phyloP scores from a whole-genome alignment of 495 filamentous ascomycete species.

The Articulospora tetracladia region DNA sequence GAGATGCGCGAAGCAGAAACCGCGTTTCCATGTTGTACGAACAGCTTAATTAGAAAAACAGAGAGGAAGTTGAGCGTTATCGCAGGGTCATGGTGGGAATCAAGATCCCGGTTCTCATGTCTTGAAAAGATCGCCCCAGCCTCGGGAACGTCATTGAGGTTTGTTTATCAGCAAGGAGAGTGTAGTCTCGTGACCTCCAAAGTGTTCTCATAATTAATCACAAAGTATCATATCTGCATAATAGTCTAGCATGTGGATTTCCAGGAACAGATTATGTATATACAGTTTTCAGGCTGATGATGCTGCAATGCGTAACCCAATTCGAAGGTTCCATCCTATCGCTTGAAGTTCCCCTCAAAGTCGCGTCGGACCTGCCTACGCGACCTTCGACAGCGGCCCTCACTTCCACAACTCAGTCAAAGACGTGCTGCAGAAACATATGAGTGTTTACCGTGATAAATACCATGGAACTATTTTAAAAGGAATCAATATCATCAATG shows the following conservation, averaged over 20 bases:
- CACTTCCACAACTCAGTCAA: background rate
- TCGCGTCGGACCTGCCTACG: conserved; percentile 17
- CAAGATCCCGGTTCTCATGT: background rate
- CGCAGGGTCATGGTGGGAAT: conserved; percentile 13
- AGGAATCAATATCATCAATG: conserved; percentile 31
- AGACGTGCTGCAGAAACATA: background rate
- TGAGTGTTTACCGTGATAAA: background rate
- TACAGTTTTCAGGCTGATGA: too few relatives aligned
- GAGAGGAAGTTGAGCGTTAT: conserved; percentile 5
- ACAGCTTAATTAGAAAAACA: background rate
- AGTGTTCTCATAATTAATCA: background rate
- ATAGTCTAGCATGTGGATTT: too few relatives aligned
- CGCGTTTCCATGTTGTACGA: conserved; percentile 21
- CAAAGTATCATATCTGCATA: too few relatives aligned
- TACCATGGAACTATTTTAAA: background rate
- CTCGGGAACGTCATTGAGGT: conserved; percentile 20
- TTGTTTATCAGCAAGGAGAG: conserved; percentile 9
- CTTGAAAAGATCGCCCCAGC: conserved; percentile 1
- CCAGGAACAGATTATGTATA: too few relatives aligned
- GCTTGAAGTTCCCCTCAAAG: conserved; percentile 4
- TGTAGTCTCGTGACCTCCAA: conserved; percentile 9
- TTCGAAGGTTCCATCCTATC: background rate
- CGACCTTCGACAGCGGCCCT: conserved; percentile 5
- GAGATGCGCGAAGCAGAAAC: conserved; percentile 16
- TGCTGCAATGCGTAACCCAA: background rate